A percentile compares a stretch with the other conserved stretches of the same genome.
Conservation (phyloP, 192 early-diverging fungal species). For the Coemansia guatemalensis region DNA sequence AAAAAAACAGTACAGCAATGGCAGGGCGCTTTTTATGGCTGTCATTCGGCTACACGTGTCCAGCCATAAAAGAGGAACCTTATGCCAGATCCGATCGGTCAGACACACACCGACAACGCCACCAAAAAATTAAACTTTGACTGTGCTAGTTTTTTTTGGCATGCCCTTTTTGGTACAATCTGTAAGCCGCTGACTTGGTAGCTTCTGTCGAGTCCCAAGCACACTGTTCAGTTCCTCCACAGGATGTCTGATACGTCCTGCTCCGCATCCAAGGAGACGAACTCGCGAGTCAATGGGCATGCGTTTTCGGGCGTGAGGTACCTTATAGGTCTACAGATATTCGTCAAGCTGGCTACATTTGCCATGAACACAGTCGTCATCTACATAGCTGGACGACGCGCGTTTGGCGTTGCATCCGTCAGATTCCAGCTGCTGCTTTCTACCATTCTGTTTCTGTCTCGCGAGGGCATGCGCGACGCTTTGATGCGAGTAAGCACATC, state of each 20-base stretch:
- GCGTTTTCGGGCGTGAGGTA: slow-evolving; percentile 74
- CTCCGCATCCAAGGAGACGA: neutral
- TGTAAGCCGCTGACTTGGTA: neutral
- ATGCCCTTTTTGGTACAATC: neutral
- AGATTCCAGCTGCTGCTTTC: slow-evolving; percentile 82
- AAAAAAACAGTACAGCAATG: slow-evolving; percentile 5
- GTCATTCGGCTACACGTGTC: slow-evolving; percentile 1
- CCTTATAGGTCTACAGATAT: slow-evolving; percentile 72
- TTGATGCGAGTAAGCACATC: slow-evolving; percentile 57
- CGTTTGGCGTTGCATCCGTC: slow-evolving; percentile 81
- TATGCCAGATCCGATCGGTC: neutral
- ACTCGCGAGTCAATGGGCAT: neutral
- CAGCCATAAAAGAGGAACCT: slow-evolving; percentile 1
- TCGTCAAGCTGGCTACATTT: slow-evolving; percentile 79
- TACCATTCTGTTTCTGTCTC: slow-evolving; percentile 90
- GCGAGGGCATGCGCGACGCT: slow-evolving; percentile 76
- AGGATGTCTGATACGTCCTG: neutral
- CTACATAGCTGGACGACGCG: slow-evolving; percentile 66
- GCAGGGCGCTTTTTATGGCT: neutral
- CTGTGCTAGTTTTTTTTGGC: neutral
- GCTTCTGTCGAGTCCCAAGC: neutral
- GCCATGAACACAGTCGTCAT: slow-evolving; percentile 75
- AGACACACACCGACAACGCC: neutral
- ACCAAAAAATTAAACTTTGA: no score
- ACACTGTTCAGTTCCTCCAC: neutral